Evolutionary conservation across 2,329 filamentous ascomycete genomes (phyloP), one percentile per base, ranked within the genome.

Genomic region (Penicillium expansum): DNA sequence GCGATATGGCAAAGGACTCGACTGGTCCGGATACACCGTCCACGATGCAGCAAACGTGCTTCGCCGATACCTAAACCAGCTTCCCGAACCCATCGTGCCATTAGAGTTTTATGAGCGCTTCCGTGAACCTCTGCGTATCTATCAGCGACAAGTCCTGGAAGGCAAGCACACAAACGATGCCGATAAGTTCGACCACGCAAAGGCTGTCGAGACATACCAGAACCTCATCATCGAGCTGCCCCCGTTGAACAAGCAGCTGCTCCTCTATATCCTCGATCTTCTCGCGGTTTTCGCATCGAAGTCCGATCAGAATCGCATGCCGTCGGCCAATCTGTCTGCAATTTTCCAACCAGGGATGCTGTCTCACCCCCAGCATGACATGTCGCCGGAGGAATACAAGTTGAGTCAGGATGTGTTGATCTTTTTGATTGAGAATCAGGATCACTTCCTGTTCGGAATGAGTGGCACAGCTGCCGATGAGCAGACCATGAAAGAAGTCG

Each of bases 371-470:
- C 81, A 85, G 58, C 94, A 99, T 73, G 92, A 96, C 69, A 97
- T 99, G 93, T 88, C 91, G 0, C 94, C 94, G 0, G 85, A 90
- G 56, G 93, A 97, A 70, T 99, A 99, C 72, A 87, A 91, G 32
- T 80, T 99, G 6, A 97, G 95, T 71, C 94, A 99, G 80, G 93
- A 94, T 68, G 93, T 99, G 20, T 83, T 99, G 62, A 96, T 99
- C 49, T 99, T 99, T 74, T 79, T 99, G 65, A 99, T 99, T 64
- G 92, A 97, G 71, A 96, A 99, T 68, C 94, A 99, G 73, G 94
- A 99, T 69, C 91, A 96, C 74, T 99, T 99, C 80, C 80, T 99
- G 63, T 95, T 99, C 62, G 94, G 94, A 54, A 99, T 99, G 94
- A 91, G 92, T 71, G 94, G 94, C 43, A 97, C 92, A n/a, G 92